Evolutionary conservation across 371 early-diverging fungal genomes (phyloP), one percentile per base, ranked within the genome.

Genomic region (Syncephalastrum sp.): DNA sequence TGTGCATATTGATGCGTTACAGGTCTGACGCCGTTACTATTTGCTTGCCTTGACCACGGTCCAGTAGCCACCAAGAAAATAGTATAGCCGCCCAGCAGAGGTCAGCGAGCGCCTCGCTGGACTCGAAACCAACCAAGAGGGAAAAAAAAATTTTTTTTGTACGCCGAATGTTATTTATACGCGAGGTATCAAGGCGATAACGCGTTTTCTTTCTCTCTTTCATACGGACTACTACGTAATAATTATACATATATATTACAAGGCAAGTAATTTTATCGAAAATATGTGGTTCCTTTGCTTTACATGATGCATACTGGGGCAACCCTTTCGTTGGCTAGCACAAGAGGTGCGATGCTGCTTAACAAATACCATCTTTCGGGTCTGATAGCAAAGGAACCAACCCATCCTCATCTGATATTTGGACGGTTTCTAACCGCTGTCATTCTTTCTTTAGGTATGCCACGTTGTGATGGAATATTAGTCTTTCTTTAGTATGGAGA

Each of bases 281-380:
- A 10, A 33, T 65, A 16, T 10, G 43, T 25, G 52, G 50, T 61
- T 21, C 7, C 57, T 27, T 42, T 59, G 38, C 23, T 52, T 44
- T 59, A 21, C 27, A 50, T 57, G 45, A 27, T 60, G 61, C 56
- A 62, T 84, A 84, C 87, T 85, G 85, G 83, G 72, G 70, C 54
- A 65, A 63, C 59, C 63, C 63, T 63, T 64, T 63, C 68, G 60
- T 57, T 45, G 75, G 79, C 84, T 77, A 84, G 75, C 70, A 67
- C 59, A 54, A 52, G 16, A 79, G 33, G 83, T 33, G 38, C 83
- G 57, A 86, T 89, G 89, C 65, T 74, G 87, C 77, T 81, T 63
- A 69, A 69, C 72, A 70, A 80, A 44, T 51, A 89, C 90, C 91
- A 91, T 91, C 90, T 89, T 89, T 91, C 91, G 91, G 90, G 89